phyloP scores from a whole-genome alignment of 768 basidiomycete genomes.

The Boletus coccyginus region DNA sequence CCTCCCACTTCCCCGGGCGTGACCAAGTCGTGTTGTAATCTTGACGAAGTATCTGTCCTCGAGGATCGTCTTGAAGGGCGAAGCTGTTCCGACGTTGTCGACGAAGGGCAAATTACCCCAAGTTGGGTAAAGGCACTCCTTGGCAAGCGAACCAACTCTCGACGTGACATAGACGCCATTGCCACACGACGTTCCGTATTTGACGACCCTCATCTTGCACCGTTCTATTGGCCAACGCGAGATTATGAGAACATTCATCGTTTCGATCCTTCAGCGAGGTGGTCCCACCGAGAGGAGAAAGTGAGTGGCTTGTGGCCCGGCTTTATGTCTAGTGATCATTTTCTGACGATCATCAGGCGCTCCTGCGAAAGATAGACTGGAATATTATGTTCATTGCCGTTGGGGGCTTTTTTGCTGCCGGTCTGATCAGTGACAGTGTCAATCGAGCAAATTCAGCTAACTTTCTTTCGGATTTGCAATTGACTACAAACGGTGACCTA shows the following conservation, averaged over 20 bases:
- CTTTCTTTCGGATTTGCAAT: constrained; percentile 50
- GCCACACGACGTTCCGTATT: constrained; percentile 52
- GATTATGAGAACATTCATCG: constrained; percentile 55
- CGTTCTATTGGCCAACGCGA: constrained; percentile 39
- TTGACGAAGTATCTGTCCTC: neutral
- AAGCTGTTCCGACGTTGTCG: neutral
- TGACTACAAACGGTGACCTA: constrained; percentile 36
- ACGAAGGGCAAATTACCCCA: neutral
- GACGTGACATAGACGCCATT: constrained; percentile 34
- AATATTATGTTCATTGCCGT: constrained; percentile 57
- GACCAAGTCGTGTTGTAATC: neutral
- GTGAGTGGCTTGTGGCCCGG: constrained; percentile 18
- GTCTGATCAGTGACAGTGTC: constrained; percentile 52
- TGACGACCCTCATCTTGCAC: constrained; percentile 42
- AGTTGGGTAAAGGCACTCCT: constrained; percentile 5
- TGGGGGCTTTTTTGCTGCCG: constrained; percentile 54
- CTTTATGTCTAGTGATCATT: neutral
- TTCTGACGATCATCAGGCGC: constrained; percentile 19
- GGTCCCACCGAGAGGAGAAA: constrained; percentile 56
- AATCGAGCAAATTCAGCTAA: constrained; percentile 56
- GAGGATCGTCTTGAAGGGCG: neutral
- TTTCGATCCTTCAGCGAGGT: constrained; percentile 54
- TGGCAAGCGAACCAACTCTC: neutral
- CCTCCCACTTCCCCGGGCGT: neutral
- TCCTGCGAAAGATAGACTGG: constrained; percentile 57